These are phyloP conservation scores for Wickerhamiella lipophila DNA, from an alignment of 805 yeast species.

Conservation along the genomic window DNA sequence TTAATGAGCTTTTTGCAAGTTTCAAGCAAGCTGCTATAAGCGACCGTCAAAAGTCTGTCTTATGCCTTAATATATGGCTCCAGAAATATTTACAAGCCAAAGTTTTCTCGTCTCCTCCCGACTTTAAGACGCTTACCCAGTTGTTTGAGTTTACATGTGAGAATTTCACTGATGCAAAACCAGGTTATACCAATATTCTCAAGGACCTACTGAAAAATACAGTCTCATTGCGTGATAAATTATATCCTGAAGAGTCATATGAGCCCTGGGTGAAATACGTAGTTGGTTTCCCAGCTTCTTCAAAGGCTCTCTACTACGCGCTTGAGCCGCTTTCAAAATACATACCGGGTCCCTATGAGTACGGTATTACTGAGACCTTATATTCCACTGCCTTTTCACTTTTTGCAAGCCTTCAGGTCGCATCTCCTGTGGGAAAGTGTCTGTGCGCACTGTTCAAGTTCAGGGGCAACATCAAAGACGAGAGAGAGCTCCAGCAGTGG, in stretches of 20 bases:
- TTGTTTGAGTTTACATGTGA: conserved; percentile 11
- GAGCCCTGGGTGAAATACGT: conserved; percentile 14
- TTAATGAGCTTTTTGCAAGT: not conserved
- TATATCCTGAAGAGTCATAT: conserved; percentile 1
- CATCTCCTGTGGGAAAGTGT: conserved; percentile 14
- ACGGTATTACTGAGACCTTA: conserved; percentile 8
- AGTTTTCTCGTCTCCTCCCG: not conserved
- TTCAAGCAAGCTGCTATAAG: not conserved
- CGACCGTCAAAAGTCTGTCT: conserved; percentile 4
- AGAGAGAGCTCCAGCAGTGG: conserved; percentile 5
- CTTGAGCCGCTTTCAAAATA: conserved; percentile 13
- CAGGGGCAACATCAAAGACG: not conserved
- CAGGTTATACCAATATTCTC: conserved; percentile 10
- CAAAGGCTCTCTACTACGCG: conserved; percentile 13
- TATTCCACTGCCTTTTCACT: conserved; percentile 8
- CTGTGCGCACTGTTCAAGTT: conserved; percentile 10
- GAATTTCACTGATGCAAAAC: conserved; percentile 13
- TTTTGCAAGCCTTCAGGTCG: conserved; percentile 11
- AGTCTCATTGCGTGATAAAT: not conserved
- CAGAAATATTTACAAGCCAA: conserved; percentile 8
- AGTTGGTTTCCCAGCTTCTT: conserved; percentile 10
- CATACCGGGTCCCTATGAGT: conserved; percentile 10
- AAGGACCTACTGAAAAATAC: conserved; percentile 9
- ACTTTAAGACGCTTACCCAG: not conserved
- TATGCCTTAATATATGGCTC: not conserved